Evolutionary conservation across 2,329 filamentous ascomycete species (phyloP).

Genomic region (Diaporthe citriasiana): DNA sequence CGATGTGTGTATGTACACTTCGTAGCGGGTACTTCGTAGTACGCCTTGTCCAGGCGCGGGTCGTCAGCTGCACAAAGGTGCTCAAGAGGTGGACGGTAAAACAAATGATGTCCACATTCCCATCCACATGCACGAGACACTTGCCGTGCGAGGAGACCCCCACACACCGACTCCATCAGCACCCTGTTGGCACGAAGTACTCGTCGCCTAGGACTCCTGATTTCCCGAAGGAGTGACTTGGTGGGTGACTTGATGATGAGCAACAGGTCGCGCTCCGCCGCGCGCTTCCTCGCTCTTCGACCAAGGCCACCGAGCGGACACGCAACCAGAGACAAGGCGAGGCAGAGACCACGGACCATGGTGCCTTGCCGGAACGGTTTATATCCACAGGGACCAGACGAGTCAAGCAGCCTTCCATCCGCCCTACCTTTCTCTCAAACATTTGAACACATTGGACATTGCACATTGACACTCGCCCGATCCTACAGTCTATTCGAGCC

Average conservation of each 20-base stretch:
- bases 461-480: neutral
- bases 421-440: constrained; percentile 10
- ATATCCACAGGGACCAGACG: constrained; percentile 23
- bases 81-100: constrained; percentile 17
- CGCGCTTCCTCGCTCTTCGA: no score
- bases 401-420: constrained; percentile 31
- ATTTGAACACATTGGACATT: neutral
- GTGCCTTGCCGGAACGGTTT: neutral
- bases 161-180: constrained; percentile 18
- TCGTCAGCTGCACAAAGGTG: constrained; percentile 15
- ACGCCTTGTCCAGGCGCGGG: constrained; percentile 14
- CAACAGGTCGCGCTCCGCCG: constrained; percentile 13
- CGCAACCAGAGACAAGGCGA: neutral
- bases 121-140: constrained; percentile 29
- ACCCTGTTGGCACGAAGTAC: neutral
- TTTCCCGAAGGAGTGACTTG: neutral
- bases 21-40: constrained; percentile 19
- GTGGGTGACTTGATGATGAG: constrained; percentile 6
- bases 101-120: constrained; percentile 1
- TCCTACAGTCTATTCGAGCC: neutral
- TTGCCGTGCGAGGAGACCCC: constrained; percentile 23
- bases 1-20: constrained; percentile 21
- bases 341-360: neutral
- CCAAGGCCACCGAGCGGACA: neutral
- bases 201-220: neutral